Conservation (phyloP, 345 rosid species). For the Litchi chinensis region DNA sequence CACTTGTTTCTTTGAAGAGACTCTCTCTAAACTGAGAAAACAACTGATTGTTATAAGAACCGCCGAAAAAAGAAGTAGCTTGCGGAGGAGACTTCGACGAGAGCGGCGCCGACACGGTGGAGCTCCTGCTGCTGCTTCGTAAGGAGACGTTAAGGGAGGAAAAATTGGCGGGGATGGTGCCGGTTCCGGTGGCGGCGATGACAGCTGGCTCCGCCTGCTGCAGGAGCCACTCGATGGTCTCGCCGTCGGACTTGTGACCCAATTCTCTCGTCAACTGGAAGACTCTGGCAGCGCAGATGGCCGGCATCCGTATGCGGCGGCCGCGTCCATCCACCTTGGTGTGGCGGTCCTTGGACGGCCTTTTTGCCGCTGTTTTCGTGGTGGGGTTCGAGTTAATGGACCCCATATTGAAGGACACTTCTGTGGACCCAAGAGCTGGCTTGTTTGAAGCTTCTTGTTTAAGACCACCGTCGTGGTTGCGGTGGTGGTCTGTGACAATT, state of each 20-base stretch:
- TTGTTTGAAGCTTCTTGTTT: neutral
- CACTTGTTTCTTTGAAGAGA: conserved; percentile 39
- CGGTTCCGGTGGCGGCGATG: conserved; percentile 57
- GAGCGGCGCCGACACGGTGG: conserved; percentile 43
- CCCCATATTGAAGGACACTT: conserved; percentile 34
- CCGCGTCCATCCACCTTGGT: conserved; percentile 65
- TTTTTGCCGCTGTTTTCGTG: conserved; percentile 27
- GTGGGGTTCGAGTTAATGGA: conserved; percentile 26
- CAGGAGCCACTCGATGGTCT: conserved; percentile 58
- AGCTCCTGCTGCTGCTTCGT: conserved; percentile 40
- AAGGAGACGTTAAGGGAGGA: conserved; percentile 52
- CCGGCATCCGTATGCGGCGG: conserved; percentile 61
- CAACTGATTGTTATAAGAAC: conserved; percentile 31
- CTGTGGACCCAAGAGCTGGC: neutral
- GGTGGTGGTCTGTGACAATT: neutral
- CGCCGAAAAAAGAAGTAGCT: neutral
- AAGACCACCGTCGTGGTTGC: conserved; percentile 15
- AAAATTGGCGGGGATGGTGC: conserved; percentile 62
- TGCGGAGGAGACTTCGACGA: conserved; percentile 39
- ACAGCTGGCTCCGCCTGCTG: conserved; percentile 62
- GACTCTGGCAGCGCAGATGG: conserved; percentile 56
- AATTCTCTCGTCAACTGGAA: conserved; percentile 56
- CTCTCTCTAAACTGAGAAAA: conserved; percentile 43
- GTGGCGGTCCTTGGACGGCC: conserved; percentile 57
- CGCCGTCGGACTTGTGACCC: conserved; percentile 61